These are phyloP conservation scores for Davidsoniella virescens DNA, from an alignment of 2,329 filamentous ascomycete species.

Conservation along the genomic window DNA sequence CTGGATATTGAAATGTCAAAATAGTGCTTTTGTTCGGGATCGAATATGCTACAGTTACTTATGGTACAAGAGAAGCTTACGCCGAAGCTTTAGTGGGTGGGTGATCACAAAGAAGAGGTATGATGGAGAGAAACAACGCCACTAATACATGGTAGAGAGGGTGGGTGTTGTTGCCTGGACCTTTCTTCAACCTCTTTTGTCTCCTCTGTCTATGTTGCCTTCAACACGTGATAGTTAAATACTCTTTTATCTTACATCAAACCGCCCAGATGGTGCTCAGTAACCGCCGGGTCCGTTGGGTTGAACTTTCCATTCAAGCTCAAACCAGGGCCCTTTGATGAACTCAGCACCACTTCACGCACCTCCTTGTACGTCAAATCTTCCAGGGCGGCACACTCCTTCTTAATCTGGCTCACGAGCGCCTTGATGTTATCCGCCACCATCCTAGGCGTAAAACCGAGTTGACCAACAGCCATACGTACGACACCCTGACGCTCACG, in stretches of 20 bases:
- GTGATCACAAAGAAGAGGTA: neutral
- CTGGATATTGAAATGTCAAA: too few relatives aligned
- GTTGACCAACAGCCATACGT: slow-evolving; percentile 75
- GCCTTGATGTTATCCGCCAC: slow-evolving; percentile 69
- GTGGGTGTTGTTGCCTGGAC: neutral
- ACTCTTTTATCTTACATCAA: slow-evolving; percentile 29
- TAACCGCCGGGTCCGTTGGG: slow-evolving; percentile 40
- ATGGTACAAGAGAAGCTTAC: neutral
- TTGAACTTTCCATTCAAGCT: slow-evolving; percentile 68
- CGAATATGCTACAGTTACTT: neutral
- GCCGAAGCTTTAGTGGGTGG: neutral
- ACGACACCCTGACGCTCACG: slow-evolving; percentile 74
- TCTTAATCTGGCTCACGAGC: slow-evolving; percentile 61
- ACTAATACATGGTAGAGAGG: neutral
- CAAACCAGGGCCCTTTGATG: slow-evolving; percentile 74
- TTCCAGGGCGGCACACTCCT: slow-evolving; percentile 57
- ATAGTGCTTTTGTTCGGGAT: neutral
- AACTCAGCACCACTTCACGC: slow-evolving; percentile 60
- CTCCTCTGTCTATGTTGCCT: neutral
- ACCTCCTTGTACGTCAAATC: slow-evolving; percentile 29
- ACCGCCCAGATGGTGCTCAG: slow-evolving; percentile 34
- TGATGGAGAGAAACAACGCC: neutral
- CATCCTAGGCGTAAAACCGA: slow-evolving; percentile 77
- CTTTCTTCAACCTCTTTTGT: neutral
- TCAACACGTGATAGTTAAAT: neutral